phyloP scores from a whole-genome alignment of 2,329 filamentous ascomycete genomes.

The Pseudopyricularia cyperi region DNA sequence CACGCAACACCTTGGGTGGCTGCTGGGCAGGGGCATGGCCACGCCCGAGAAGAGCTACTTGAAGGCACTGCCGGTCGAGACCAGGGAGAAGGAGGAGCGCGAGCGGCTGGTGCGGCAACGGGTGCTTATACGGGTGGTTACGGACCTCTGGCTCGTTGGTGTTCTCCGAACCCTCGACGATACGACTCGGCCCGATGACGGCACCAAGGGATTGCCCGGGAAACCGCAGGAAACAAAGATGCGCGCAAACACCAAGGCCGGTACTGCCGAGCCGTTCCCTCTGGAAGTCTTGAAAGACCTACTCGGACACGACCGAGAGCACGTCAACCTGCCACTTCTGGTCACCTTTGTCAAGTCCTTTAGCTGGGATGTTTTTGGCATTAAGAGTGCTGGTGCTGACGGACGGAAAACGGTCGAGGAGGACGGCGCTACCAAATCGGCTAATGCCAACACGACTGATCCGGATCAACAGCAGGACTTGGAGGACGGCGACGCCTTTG shows the following conservation, averaged over 20 bases:
- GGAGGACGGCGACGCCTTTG: constrained; percentile 21
- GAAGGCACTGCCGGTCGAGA: constrained; percentile 66
- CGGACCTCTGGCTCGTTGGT: constrained; percentile 90
- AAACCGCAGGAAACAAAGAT: constrained; percentile 51
- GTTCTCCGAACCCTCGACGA: constrained; percentile 70
- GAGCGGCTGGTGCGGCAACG: constrained; percentile 80
- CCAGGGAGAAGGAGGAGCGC: constrained; percentile 90
- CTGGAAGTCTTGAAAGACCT: constrained; percentile 96
- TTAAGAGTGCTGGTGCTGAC: constrained; percentile 57
- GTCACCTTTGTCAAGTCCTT: constrained; percentile 96
- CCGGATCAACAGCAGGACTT: constrained; percentile 31
- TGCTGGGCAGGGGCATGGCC: constrained; percentile 79
- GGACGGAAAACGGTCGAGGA: constrained; percentile 76
- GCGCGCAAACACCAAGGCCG: constrained; percentile 42
- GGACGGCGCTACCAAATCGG: constrained; percentile 52
- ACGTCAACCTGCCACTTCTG: constrained; percentile 78
- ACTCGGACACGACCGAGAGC: constrained; percentile 84
- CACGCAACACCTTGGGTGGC: constrained; percentile 83
- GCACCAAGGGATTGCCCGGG: constrained; percentile 40
- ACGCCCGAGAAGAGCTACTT: constrained; percentile 76
- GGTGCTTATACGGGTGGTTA: constrained; percentile 75
- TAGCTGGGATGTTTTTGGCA: constrained; percentile 85
- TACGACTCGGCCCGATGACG: constrained; percentile 47
- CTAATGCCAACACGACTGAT: constrained; percentile 13
- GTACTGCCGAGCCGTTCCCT: constrained; percentile 79